Evolutionary conservation across 805 yeast species (phyloP).

Genomic region (Pichia pseudocactophila): DNA sequence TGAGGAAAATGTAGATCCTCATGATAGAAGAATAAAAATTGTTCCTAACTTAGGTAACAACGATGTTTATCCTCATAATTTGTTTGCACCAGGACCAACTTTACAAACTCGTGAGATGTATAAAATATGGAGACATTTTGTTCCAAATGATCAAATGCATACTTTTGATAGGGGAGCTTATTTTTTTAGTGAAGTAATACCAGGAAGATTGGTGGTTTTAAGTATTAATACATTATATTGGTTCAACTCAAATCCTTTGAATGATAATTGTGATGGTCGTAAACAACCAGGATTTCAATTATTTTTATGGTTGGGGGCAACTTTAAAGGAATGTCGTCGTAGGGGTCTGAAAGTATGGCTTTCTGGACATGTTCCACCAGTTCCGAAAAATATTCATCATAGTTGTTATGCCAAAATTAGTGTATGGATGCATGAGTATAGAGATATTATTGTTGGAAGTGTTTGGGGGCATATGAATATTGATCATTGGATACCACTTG

Average conservation of each 20-base stretch:
- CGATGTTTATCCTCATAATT: slow-evolving; percentile 83
- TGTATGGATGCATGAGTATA: slow-evolving; percentile 74
- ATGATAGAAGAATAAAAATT: slow-evolving; percentile 30
- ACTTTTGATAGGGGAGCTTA: slow-evolving; percentile 69
- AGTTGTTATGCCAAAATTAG: slow-evolving; percentile 68
- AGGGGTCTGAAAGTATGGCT: slow-evolving; percentile 81
- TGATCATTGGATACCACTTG: slow-evolving; percentile 76
- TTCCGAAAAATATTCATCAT: slow-evolving; percentile 64
- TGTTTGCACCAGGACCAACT: slow-evolving; percentile 84
- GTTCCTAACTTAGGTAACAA: slow-evolving; percentile 78
- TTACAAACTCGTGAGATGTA: slow-evolving; percentile 71
- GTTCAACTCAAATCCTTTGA: slow-evolving; percentile 71
- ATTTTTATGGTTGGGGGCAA: slow-evolving; percentile 69
- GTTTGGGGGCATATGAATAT: slow-evolving; percentile 85
- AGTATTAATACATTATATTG: slow-evolving; percentile 72
- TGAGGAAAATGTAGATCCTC: slow-evolving; percentile 24
- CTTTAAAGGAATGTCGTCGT: slow-evolving; percentile 61
- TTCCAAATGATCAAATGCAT: slow-evolving; percentile 73
- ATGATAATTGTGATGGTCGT: slow-evolving; percentile 64
- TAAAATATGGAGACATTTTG: slow-evolving; percentile 61
- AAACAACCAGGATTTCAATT: slow-evolving; percentile 76
- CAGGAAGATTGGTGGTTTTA: slow-evolving; percentile 65
- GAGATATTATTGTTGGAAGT: slow-evolving; percentile 79
- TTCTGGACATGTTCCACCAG: slow-evolving; percentile 84
- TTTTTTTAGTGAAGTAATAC: slow-evolving; percentile 69